Percentiles rank a stretch among this genome's conserved stretches.
Evolutionary conservation across 352 stramenopile genomes (phyloP).

Genomic region (Pythium aquatile): DNA sequence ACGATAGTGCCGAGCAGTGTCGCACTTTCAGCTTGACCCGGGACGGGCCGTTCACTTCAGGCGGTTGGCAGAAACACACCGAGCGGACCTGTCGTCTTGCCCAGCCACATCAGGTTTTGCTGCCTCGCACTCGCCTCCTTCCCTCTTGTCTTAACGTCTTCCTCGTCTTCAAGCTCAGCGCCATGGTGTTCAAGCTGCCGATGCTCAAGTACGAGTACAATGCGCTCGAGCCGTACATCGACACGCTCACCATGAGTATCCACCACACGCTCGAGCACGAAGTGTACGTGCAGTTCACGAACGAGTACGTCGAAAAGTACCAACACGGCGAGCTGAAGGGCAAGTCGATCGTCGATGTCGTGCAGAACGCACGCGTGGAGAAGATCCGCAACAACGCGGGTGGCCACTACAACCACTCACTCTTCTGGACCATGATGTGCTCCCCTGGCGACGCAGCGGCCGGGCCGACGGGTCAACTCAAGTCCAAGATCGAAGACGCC

Average conservation of each 20-base stretch:
- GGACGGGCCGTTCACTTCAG: neutral
- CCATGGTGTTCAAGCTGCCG: slow-evolving; percentile 41
- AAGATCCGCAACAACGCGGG: slow-evolving; percentile 32
- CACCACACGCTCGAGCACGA: slow-evolving; percentile 56
- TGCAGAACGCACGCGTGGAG: slow-evolving; percentile 32
- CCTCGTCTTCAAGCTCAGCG: neutral
- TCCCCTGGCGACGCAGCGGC: slow-evolving; percentile 18
- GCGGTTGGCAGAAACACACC: neutral
- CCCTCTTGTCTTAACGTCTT: neutral
- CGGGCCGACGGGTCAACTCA: slow-evolving; percentile 31
- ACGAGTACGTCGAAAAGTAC: slow-evolving; percentile 39
- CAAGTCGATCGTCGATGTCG: slow-evolving; percentile 33
- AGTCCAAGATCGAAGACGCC: slow-evolving; percentile 40
- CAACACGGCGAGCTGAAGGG: slow-evolving; percentile 36
- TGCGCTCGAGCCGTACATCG: slow-evolving; percentile 49
- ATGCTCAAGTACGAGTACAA: slow-evolving; percentile 54
- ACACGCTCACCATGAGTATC: slow-evolving; percentile 55
- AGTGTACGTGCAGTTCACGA: slow-evolving; percentile 37
- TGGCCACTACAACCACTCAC: slow-evolving; percentile 33
- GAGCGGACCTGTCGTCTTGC: neutral
- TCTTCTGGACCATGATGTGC: slow-evolving; percentile 34
- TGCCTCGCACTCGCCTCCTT: neutral
- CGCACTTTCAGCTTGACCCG: neutral
- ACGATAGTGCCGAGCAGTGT: neutral
- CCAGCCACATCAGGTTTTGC: neutral